Conservation (phyloP, 345 rosid genomes). For the Syzygium oleosum region DNA sequence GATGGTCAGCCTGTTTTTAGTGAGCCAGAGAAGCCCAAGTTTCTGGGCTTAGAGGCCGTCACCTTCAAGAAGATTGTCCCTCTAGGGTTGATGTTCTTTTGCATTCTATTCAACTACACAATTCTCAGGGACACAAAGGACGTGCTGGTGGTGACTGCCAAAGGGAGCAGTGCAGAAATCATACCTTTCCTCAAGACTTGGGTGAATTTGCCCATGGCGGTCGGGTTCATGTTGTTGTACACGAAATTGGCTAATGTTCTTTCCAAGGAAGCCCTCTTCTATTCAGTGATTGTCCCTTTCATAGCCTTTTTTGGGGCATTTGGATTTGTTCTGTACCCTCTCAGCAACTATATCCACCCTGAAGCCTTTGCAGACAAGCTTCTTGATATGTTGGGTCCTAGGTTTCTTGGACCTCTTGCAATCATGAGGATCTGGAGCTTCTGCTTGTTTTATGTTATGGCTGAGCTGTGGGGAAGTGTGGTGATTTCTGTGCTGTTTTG, state of each 20-base stretch:
- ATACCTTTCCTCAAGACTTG: slow-evolving; percentile 96
- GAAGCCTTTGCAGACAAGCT: slow-evolving; percentile 79
- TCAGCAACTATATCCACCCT: slow-evolving; percentile 79
- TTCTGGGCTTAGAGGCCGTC: slow-evolving; percentile 57
- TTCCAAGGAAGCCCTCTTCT: slow-evolving; percentile 83
- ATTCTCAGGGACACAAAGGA: slow-evolving; percentile 98
- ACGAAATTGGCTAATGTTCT: slow-evolving; percentile 67
- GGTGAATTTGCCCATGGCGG: slow-evolving; percentile 98
- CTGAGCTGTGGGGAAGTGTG: slow-evolving; percentile 99
- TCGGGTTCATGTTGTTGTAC: slow-evolving; percentile 92
- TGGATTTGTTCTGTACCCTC: slow-evolving; percentile 90
- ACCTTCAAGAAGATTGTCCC: slow-evolving; percentile 87
- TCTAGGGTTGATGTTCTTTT: slow-evolving; percentile 91
- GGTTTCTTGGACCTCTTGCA: slow-evolving; percentile 95
- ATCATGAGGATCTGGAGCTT: slow-evolving; percentile 95
- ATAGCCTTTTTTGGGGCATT: slow-evolving; percentile 92
- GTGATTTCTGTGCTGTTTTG: slow-evolving; percentile 93
- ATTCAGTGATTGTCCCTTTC: slow-evolving; percentile 77
- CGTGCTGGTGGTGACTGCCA: slow-evolving; percentile 92
- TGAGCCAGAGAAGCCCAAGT: slow-evolving; percentile 42
- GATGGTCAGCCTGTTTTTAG: slow-evolving; percentile 38
- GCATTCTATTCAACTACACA: slow-evolving; percentile 88
- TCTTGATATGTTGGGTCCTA: slow-evolving; percentile 65
- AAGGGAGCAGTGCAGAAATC: slow-evolving; percentile 95
- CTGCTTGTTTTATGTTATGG: slow-evolving; percentile 98